Conservation (phyloP, 305 asterid genomes). For the Striga hermonthica region DNA sequence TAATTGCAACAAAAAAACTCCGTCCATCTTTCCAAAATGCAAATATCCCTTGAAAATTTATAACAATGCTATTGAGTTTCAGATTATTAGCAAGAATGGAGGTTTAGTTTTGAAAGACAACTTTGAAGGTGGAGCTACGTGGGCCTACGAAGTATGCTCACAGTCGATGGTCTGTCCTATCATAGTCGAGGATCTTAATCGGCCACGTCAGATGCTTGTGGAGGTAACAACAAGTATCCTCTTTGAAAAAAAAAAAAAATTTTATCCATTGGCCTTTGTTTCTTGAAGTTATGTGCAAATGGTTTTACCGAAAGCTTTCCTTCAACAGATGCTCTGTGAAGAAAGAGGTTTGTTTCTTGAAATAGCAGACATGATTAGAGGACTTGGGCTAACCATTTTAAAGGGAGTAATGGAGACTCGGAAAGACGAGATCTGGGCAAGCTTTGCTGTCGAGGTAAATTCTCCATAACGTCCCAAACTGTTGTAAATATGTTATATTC, state of each 20-base stretch:
- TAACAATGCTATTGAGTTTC: constrained; percentile 26
- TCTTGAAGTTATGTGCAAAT: background rate
- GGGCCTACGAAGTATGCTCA: constrained; percentile 97
- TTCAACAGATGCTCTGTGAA: constrained; percentile 82
- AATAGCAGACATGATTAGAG: constrained; percentile 94
- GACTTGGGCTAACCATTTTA: constrained; percentile 82
- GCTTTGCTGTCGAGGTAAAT: constrained; percentile 80
- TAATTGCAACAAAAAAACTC: too few species aligned
- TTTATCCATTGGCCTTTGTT: background rate
- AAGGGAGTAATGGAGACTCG: constrained; percentile 93
- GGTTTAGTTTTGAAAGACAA: constrained; percentile 62
- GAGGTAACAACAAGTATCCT: constrained; percentile 48
- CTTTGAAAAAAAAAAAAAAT: constrained; percentile 7
- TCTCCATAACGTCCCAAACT: too few species aligned
- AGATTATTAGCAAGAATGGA: constrained; percentile 75
- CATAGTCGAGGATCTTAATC: constrained; percentile 87
- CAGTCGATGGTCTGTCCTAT: constrained; percentile 86
- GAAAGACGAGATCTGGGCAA: constrained; percentile 84
- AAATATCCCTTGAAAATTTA: too few species aligned
- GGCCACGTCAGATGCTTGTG: constrained; percentile 91
- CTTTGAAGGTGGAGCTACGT: constrained; percentile 91
- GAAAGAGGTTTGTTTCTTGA: constrained; percentile 85
- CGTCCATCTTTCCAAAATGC: too few species aligned
- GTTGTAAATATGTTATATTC: background rate
- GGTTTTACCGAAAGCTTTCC: too few species aligned